Percentiles rank a stretch among this genome's conserved stretches.
phyloP scores from a whole-genome alignment of 2,329 filamentous ascomycete genomes.

The Colletotrichum truncatum region DNA sequence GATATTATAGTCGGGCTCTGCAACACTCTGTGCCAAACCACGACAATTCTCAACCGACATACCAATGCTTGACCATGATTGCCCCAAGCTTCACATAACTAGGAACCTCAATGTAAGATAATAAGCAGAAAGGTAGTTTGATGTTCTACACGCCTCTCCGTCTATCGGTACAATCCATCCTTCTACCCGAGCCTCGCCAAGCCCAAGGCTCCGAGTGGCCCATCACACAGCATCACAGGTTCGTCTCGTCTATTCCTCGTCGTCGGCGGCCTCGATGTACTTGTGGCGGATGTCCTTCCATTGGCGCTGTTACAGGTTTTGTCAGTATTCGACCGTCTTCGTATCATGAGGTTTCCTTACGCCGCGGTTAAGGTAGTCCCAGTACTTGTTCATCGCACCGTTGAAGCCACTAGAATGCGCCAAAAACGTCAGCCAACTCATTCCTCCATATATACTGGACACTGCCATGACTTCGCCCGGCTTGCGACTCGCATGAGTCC shows the following conservation, averaged over 20 bases:
- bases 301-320: constrained; percentile 77
- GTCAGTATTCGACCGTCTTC: constrained; percentile 44
- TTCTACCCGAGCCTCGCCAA: neutral
- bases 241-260: constrained; percentile 58
- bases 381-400: constrained; percentile 81
- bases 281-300: constrained; percentile 98
- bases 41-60: no score
- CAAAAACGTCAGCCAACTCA: constrained; percentile 10
- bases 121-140: constrained; percentile 31
- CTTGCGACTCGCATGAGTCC: no score
- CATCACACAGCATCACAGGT: constrained; percentile 23
- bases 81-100: no score
- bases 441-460: neutral
- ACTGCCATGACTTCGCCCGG: no score
- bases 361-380: constrained; percentile 91
- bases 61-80: no score
- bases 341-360: constrained; percentile 66
- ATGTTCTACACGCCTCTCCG: constrained; percentile 32
- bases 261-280: constrained; percentile 79
- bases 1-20: no score
- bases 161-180: constrained; percentile 31
- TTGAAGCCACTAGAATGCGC: constrained; percentile 78
- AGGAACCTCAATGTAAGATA: neutral
- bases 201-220: constrained; percentile 2
- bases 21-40: no score